phyloP scores from a whole-genome alignment of 805 yeast genomes.

The Pichia manshurica region DNA sequence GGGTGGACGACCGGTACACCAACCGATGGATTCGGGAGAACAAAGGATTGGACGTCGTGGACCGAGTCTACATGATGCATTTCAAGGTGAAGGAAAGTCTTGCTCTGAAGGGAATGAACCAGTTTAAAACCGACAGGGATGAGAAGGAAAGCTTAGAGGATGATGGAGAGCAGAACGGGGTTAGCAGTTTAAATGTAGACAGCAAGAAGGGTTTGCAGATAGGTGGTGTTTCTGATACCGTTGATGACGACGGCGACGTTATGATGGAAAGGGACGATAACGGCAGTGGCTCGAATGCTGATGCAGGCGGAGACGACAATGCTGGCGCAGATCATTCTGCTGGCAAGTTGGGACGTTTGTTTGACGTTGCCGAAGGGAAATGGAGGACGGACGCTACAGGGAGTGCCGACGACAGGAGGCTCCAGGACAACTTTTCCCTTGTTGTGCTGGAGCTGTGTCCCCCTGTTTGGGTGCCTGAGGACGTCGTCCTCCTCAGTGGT shows the following conservation, averaged over 20 bases:
- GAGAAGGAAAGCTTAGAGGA: neutral
- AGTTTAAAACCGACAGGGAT: conserved; percentile 1
- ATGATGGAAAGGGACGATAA: neutral
- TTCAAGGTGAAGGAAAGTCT: conserved; percentile 28
- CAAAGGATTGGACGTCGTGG: conserved; percentile 15
- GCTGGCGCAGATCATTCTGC: neutral
- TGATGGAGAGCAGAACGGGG: neutral
- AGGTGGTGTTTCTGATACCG: neutral
- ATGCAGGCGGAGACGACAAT: neutral
- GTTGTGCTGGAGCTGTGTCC: conserved; percentile 29
- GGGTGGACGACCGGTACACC: conserved; percentile 29
- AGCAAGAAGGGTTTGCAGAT: neutral
- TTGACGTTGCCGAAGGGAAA: neutral
- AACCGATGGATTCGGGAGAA: conserved; percentile 16
- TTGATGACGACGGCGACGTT: neutral
- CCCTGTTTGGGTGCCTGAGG: conserved; percentile 31
- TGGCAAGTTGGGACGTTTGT: neutral
- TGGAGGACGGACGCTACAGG: conserved; percentile 3
- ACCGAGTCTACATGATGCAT: conserved; percentile 27
- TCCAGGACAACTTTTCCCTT: conserved; percentile 12
- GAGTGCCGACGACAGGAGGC: conserved; percentile 13
- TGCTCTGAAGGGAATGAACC: conserved; percentile 5
- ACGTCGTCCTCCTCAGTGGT: conserved; percentile 21
- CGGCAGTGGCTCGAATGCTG: neutral
- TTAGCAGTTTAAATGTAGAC: neutral